Base-by-base conservation (phyloP, 306 rosid species). In the Ziziphus jujuba region DNA sequence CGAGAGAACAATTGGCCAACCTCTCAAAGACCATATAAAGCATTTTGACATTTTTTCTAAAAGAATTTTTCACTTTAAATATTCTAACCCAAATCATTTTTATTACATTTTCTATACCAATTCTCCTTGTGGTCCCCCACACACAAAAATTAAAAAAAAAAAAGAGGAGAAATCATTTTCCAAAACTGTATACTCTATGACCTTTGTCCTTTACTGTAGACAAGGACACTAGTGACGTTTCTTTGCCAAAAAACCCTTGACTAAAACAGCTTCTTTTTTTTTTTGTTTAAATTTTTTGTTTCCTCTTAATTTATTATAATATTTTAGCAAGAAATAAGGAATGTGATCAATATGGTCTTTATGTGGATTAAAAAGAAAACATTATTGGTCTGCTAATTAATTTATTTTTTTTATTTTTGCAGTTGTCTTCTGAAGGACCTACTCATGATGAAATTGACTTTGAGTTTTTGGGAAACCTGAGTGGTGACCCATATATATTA, bases 401-500 rank as follows among this genome's bases (percentile, higher is more conserved):
- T 53, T 62, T 52, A 17, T 15, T 71, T 6, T 20, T 48, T 58
- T 36, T 48, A 16, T 23, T 50, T 14, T 60, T 78, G 78, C 80
- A 89, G 96, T 66, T 89, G 38, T 89, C 96, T 34, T 89, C 96
- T 25, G 76, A 87, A 59, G 96, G 96, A 3, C 79, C 87, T 24
- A 81, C 85, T 7, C 95, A 91, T n/a, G 97, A 91, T 20, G 97
- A 91, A 55, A 91, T 91, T 59, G 96, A 91, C 82, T 91, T 88
- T 35, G 97, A 91, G 65, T 91, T 91, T 66, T 81, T 91, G 83
- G 97, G 97, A 49, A 91, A 91, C 56, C 59, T 91, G n/a, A 88
- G 82, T 3, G 93, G 97, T 16, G 89, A 91, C n/a, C 97, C 97
- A 0, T 91, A 84, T 61, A 84, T 84, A 55, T 67, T 89, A 22